Percentiles rank a stretch among this genome's conserved stretches.
phyloP scores from a whole-genome alignment of 805 yeast genomes.

The Maudiozyma serrabonitensis region DNA sequence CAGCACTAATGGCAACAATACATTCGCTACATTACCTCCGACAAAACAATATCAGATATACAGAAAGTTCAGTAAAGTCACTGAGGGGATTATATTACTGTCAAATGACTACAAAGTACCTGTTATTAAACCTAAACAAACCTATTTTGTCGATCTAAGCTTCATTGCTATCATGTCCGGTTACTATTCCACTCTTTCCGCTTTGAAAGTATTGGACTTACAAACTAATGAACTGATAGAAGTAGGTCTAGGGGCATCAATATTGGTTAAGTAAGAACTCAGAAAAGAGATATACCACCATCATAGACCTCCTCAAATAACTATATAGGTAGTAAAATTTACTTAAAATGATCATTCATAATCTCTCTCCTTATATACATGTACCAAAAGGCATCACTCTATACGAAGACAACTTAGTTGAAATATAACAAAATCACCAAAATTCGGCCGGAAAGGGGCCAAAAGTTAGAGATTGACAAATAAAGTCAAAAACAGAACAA shows the following conservation, averaged over 20 bases:
- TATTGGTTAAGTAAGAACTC: constrained; percentile 15
- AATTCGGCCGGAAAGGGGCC: too few species aligned
- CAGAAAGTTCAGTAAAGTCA: constrained; percentile 14
- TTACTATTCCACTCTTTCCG: constrained; percentile 22
- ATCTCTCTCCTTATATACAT: not conserved
- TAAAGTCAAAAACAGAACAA: too few species aligned
- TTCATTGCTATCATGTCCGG: constrained; percentile 26
- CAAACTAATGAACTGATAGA: constrained; percentile 23
- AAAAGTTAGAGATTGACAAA: too few species aligned
- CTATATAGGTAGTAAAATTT: too few species aligned
- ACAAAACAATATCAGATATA: constrained; percentile 20
- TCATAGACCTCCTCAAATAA: not conserved
- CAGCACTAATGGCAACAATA: too few species aligned
- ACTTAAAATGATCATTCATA: too few species aligned
- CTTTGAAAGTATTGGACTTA: constrained; percentile 26
- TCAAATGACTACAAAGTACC: constrained; percentile 28
- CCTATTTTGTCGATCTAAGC: constrained; percentile 20
- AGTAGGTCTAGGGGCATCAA: constrained; percentile 21
- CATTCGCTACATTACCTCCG: constrained; percentile 5
- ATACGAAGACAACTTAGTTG: too few species aligned
- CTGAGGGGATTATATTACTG: constrained; percentile 25
- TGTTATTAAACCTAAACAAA: constrained; percentile 19
- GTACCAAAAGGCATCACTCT: not conserved
- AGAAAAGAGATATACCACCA: too few species aligned
- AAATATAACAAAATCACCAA: too few species aligned